A percentile compares a stretch with the other conserved stretches of the same genome.
These are phyloP conservation scores for Kwoniella sp. DNA, from an alignment of 768 basidiomycete species.

Conservation along the genomic window DNA sequence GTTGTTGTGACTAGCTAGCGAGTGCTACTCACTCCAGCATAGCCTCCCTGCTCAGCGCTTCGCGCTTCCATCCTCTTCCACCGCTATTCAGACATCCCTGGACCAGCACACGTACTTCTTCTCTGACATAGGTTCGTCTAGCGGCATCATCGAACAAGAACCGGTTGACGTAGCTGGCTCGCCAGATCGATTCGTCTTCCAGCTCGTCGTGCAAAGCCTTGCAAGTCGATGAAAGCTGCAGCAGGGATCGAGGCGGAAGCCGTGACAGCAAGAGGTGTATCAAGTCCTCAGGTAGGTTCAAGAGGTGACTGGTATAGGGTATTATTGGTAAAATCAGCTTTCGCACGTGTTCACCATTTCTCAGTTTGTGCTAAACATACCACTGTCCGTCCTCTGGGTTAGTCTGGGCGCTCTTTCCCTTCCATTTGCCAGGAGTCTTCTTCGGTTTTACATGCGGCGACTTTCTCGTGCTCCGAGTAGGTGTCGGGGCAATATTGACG, in stretches of 20 bases:
- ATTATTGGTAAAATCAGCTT: neutral
- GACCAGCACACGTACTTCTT: slow-evolving; percentile 35
- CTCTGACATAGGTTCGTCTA: neutral
- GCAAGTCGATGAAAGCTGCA: slow-evolving; percentile 35
- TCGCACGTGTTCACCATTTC: neutral
- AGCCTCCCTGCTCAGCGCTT: slow-evolving; percentile 45
- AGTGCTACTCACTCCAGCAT: slow-evolving; percentile 46
- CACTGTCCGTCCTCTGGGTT: slow-evolving; percentile 18
- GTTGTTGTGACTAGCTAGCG: neutral
- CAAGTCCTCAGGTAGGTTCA: slow-evolving; percentile 39
- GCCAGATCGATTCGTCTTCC: slow-evolving; percentile 47
- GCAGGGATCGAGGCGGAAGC: slow-evolving; percentile 36
- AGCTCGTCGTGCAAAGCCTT: slow-evolving; percentile 31
- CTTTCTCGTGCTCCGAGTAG: slow-evolving; percentile 4
- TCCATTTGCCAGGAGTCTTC: slow-evolving; percentile 19
- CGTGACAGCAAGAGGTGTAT: slow-evolving; percentile 31
- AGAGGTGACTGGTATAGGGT: slow-evolving; percentile 28
- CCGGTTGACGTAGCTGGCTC: slow-evolving; percentile 47
- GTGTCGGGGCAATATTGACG: slow-evolving; percentile 5
- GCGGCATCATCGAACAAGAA: slow-evolving; percentile 36
- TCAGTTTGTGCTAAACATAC: slow-evolving; percentile 4
- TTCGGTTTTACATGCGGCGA: slow-evolving; percentile 10
- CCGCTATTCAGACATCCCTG: slow-evolving; percentile 32
- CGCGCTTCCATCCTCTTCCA: slow-evolving; percentile 46
- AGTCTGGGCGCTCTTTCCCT: slow-evolving; percentile 15